Conservation (phyloP, 345 rosid genomes). For the Lepidium didymum region DNA sequence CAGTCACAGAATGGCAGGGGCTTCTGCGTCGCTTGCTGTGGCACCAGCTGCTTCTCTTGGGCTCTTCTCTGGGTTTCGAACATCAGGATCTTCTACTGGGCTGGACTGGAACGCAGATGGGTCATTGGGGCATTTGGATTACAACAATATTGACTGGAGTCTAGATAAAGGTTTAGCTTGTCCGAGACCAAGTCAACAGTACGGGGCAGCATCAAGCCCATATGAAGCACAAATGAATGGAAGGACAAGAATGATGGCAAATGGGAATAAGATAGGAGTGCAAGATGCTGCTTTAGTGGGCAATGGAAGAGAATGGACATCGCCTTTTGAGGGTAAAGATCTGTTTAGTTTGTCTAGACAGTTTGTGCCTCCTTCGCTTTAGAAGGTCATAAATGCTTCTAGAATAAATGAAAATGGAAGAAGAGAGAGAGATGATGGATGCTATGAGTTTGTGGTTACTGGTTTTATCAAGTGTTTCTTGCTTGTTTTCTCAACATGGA, state of each 20-base stretch:
- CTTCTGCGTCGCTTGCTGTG: constrained; percentile 37
- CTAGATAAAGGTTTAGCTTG: constrained; percentile 46
- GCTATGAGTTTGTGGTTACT: constrained; percentile 28
- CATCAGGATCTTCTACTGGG: constrained; percentile 56
- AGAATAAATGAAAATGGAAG: constrained; percentile 1
- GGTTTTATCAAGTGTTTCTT: constrained; percentile 26
- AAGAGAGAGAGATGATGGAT: constrained; percentile 7
- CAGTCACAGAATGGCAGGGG: constrained; percentile 34
- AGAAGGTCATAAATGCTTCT: constrained; percentile 12
- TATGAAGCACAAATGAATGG: constrained; percentile 41
- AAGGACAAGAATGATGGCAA: constrained; percentile 36
- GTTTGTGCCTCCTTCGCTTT: constrained; percentile 37
- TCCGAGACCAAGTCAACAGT: constrained; percentile 42
- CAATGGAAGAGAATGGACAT: constrained; percentile 73
- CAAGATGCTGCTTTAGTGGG: constrained; percentile 37
- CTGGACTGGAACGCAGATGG: constrained; percentile 74
- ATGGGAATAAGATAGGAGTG: constrained; percentile 41
- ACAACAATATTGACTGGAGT: constrained; percentile 80
- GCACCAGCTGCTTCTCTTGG: constrained; percentile 89
- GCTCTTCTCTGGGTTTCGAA: constrained; percentile 62
- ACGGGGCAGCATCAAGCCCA: constrained; percentile 28
- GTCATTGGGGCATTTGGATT: constrained; percentile 51
- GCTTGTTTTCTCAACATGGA: constrained; percentile 17
- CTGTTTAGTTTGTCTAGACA: constrained; percentile 84
- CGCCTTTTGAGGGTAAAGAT: constrained; percentile 87